phyloP scores from a whole-genome alignment of 1,139 yeast species.

The Saccharomycopsis hybrid region DNA sequence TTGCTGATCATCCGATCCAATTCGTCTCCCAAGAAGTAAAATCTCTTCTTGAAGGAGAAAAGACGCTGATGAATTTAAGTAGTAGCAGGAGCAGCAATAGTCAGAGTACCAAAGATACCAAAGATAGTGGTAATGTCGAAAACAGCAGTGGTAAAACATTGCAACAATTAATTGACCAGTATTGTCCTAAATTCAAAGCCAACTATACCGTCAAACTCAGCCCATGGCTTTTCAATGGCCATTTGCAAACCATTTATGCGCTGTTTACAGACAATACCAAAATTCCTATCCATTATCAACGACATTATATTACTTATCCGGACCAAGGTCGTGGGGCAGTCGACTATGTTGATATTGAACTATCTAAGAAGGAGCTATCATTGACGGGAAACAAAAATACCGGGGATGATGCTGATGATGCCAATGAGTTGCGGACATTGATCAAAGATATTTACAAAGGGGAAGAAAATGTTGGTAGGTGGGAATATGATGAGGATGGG shows the following conservation, averaged over 20 bases:
- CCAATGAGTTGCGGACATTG: too few species aligned
- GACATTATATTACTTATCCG: conserved; percentile 42
- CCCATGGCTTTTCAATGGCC: conserved; percentile 59
- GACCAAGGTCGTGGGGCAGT: conserved; percentile 55
- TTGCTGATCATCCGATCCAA: conserved; percentile 10
- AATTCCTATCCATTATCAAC: conserved; percentile 41
- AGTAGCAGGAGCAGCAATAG: too few species aligned
- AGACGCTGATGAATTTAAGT: too few species aligned
- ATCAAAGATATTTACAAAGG: not conserved
- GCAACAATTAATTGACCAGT: conserved; percentile 28
- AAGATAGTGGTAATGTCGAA: too few species aligned
- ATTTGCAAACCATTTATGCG: conserved; percentile 61
- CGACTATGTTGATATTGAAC: conserved; percentile 42
- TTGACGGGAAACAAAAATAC: not conserved
- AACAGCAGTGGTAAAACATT: too few species aligned
- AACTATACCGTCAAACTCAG: conserved; percentile 42
- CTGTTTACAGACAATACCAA: conserved; percentile 34
- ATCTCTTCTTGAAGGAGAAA: too few species aligned
- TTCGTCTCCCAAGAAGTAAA: too few species aligned
- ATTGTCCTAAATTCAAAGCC: conserved; percentile 37
- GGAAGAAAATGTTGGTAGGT: conserved; percentile 1
- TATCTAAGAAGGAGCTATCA: not conserved
- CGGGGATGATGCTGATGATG: not conserved
- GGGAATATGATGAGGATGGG: conserved; percentile 4
- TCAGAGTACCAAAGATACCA: too few species aligned